Conservation (phyloP, 306 rosid species). For the Rosa multiflora region DNA sequence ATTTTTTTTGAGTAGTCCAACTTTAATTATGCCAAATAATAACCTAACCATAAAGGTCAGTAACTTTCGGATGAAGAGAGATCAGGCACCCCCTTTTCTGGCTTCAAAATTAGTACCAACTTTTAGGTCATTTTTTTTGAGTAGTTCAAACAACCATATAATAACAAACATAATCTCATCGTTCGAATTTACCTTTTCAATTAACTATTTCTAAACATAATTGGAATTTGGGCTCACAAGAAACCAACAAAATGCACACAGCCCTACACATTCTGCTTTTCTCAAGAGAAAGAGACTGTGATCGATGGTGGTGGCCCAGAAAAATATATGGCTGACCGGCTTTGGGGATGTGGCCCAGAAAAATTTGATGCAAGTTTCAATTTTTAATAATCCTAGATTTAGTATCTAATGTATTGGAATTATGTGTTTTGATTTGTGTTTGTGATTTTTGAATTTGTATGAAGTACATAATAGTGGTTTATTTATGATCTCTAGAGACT, state of each 20-base stretch:
- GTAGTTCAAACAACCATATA: neutral
- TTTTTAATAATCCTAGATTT: too few relatives aligned
- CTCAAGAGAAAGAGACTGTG: conserved; percentile 14
- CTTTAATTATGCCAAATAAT: too few relatives aligned
- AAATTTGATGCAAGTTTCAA: too few relatives aligned
- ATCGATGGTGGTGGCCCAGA: conserved; percentile 57
- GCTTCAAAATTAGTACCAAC: conserved; percentile 5
- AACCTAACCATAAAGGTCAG: conserved; percentile 52
- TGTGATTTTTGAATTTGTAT: too few relatives aligned
- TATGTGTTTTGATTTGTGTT: too few relatives aligned
- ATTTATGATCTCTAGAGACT: too few relatives aligned
- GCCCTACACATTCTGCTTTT: conserved; percentile 42
- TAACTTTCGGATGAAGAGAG: conserved; percentile 36
- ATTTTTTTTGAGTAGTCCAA: too few relatives aligned
- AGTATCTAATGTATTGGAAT: too few relatives aligned
- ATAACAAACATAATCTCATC: neutral
- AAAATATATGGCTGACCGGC: conserved; percentile 66
- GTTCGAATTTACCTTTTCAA: conserved; percentile 1
- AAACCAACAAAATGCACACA: conserved; percentile 27
- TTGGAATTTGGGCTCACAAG: conserved; percentile 56
- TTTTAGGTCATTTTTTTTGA: neutral
- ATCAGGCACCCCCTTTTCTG: neutral
- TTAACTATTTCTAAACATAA: conserved; percentile 10
- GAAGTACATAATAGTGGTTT: too few relatives aligned
- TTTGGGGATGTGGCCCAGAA: conserved; percentile 33